Base-by-base conservation (phyloP, 768 basidiomycete species). In the Ramaria rubella region DNA sequence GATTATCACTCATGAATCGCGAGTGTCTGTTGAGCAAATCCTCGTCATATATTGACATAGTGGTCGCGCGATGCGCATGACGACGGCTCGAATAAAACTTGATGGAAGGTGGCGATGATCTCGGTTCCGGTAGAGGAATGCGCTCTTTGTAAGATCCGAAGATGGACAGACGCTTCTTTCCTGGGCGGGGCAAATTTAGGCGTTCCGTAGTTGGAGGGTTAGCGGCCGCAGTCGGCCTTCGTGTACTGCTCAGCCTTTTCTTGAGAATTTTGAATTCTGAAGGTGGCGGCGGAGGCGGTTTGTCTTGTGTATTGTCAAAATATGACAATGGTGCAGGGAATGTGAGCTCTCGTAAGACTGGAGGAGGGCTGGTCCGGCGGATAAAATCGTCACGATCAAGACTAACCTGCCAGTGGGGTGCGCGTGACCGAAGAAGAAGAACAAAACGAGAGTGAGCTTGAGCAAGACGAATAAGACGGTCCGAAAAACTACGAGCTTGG, bases 251-350 rank as follows among this genome's bases (percentile, higher is more conserved):
- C 33, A 19, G 29, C 31, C 27, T 45, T 31, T 27, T 54, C 29
- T 2, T 36, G 26, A 27, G 17, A 3, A 14, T n/a, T n/a, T n/a
- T 17, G 36, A n/a, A 31, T n/a, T 40, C 9, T 21, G 27, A n/a
- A 36, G 43, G 45, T 38, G 33, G 40, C 24, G 36, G n/a, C 26
- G 49, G 23, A 27, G 23, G 26, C 9, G 34, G 26, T 12, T 4
- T 33, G 26, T 49, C 45, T 24, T 8, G 49, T 5, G 31, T 44
- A 11, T 9, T 17, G 24, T 53, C 57, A 36, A 67, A 60, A 59
- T 78, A 81, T 14, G 83, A 83, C 4, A 91, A 73, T 0, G 89
- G 89, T 5, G 86, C 80, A 23, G 89, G 89, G 67, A 90, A 90
- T 8, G 77, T 80, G 56, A 91, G 77, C 60, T 87, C 81, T 45